These are phyloP conservation scores for Psilocybe sp. DNA, from an alignment of 768 basidiomycete genomes.

Conservation along the genomic window DNA sequence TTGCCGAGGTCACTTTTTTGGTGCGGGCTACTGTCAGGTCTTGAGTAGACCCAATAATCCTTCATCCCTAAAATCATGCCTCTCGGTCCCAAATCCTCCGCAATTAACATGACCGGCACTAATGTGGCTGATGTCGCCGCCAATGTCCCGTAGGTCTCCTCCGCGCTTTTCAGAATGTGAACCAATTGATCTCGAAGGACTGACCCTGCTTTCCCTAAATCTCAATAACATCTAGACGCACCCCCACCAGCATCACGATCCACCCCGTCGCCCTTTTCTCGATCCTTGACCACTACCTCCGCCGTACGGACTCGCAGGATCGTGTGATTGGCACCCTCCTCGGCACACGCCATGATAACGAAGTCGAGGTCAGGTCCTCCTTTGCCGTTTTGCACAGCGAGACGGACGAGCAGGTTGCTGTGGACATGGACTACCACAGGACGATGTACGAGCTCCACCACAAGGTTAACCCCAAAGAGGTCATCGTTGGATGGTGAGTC, in stretches of 20 bases:
- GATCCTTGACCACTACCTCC: conserved; percentile 95
- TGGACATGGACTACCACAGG: conserved; percentile 95
- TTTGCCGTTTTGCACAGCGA: conserved; percentile 94
- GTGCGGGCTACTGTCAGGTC: conserved; percentile 13
- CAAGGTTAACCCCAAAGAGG: conserved; percentile 81
- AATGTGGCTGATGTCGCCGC: conserved; percentile 27
- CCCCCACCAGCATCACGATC: conserved; percentile 73
- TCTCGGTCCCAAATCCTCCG: conserved; percentile 46
- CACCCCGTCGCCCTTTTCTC: conserved; percentile 93
- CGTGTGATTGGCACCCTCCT: conserved; percentile 96
- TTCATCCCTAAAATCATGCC: conserved; percentile 37
- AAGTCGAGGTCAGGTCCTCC: conserved; percentile 76
- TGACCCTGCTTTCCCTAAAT: conserved; percentile 1
- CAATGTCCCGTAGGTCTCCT: conserved; percentile 35
- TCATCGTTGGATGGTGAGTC: conserved; percentile 91
- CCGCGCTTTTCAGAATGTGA: not conserved
- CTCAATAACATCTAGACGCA: conserved; percentile 43
- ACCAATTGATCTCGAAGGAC: not conserved
- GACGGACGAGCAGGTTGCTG: conserved; percentile 88
- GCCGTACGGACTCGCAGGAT: conserved; percentile 75
- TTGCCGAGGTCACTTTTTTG: conserved; percentile 36
- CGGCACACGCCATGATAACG: conserved; percentile 67
- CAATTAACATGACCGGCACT: conserved; percentile 43
- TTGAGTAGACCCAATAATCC: conserved; percentile 14
- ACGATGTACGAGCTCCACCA: conserved; percentile 90